Evolutionary conservation across 2,329 filamentous ascomycete species (phyloP).

Genomic region (Epichloe sibirici): DNA sequence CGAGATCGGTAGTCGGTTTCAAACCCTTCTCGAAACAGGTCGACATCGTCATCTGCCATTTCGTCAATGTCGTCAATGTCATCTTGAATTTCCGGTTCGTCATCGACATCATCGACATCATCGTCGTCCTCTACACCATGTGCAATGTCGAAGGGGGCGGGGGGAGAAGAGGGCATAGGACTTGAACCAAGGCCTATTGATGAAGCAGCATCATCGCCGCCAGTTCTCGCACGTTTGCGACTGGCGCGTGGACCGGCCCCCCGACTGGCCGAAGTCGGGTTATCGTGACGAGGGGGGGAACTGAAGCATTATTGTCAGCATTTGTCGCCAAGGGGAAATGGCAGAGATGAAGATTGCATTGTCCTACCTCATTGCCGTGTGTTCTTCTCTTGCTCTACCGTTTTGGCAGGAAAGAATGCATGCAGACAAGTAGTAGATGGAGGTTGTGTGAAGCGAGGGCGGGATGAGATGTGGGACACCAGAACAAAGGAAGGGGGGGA

Average conservation of each 20-base stretch:
- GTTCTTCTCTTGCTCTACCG: neutral
- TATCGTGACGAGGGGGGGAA: slow-evolving; percentile 78
- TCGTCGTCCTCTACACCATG: slow-evolving; percentile 60
- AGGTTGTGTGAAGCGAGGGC: slow-evolving; percentile 8
- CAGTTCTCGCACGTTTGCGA: slow-evolving; percentile 44
- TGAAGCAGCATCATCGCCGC: slow-evolving; percentile 38
- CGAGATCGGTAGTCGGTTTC: slow-evolving; percentile 59
- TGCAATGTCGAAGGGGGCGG: slow-evolving; percentile 46
- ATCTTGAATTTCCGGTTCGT: slow-evolving; percentile 59
- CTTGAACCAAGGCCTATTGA: slow-evolving; percentile 42
- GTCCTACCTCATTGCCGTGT: slow-evolving; percentile 14
- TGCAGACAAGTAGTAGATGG: neutral
- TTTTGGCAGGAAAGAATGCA: neutral
- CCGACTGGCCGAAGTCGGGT: slow-evolving; percentile 74
- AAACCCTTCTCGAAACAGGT: slow-evolving; percentile 63
- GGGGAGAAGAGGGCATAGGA: slow-evolving; percentile 54
- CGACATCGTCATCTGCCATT: slow-evolving; percentile 68
- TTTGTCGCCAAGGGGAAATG: neutral
- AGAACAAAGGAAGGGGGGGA: slow-evolving; percentile 1
- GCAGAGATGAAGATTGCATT: neutral
- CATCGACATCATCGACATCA: slow-evolving; percentile 58
- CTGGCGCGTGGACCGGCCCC: slow-evolving; percentile 41
- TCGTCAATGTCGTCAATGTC: slow-evolving; percentile 70
- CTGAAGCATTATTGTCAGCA: slow-evolving; percentile 30
- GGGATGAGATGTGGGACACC: slow-evolving; percentile 3